These are phyloP conservation scores for Thymus quinquecostatus DNA, from an alignment of 257 asterid genomes.

Conservation along the genomic window DNA sequence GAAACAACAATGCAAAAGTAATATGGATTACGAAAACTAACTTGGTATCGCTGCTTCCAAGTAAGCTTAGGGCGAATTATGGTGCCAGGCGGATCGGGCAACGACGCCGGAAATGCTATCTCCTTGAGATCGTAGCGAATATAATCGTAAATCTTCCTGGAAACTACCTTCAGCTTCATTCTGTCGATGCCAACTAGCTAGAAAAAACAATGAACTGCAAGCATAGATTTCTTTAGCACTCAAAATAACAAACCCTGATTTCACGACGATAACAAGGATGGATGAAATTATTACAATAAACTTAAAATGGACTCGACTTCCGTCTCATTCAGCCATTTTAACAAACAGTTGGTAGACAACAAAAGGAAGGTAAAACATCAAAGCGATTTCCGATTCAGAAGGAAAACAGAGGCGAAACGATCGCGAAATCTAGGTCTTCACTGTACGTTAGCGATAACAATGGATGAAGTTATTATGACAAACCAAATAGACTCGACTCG, in stretches of 20 bases:
- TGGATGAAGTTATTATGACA: neutral
- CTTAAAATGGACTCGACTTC: neutral
- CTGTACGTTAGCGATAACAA: neutral
- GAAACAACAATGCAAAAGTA: neutral
- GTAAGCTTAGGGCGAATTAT: constrained; percentile 61
- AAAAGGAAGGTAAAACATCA: neutral
- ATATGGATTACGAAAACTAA: constrained; percentile 37
- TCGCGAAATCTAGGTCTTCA: neutral
- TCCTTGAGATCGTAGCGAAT: constrained; percentile 88
- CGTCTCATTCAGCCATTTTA: constrained; percentile 22
- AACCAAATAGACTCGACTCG: neutral
- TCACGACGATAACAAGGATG: neutral
- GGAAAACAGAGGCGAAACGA: neutral
- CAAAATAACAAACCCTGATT: neutral
- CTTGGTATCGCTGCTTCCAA: constrained; percentile 75
- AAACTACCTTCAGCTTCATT: constrained; percentile 69
- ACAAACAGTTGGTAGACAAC: constrained; percentile 26
- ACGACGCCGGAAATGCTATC: constrained; percentile 86
- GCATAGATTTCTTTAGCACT: neutral
- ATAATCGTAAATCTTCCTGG: constrained; percentile 66
- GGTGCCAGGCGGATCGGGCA: constrained; percentile 87
- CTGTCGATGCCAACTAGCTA: constrained; percentile 25
- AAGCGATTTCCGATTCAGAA: neutral
- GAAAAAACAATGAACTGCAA: constrained; percentile 8
- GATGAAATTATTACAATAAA: neutral